Evolutionary conservation across 345 rosid species (phyloP), one percentile per base, ranked within the genome.

Genomic region (Mercurialis annua): DNA sequence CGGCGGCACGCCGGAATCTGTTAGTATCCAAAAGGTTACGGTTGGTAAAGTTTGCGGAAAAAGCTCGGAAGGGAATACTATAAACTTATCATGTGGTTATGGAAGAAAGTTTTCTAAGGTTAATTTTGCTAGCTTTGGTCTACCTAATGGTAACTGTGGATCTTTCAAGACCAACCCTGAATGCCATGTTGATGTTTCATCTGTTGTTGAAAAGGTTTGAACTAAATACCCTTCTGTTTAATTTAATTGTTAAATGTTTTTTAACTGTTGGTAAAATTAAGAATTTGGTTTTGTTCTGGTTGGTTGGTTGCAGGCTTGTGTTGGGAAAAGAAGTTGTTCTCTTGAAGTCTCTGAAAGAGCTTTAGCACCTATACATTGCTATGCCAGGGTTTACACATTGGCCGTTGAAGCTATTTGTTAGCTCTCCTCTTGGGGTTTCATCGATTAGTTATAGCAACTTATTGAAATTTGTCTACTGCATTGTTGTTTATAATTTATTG

Each of bases 61-160:
- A 63, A 85, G 73, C 14, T 67, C 79, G 15, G 78, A 82, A 36
- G 73, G 79, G 15, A 54, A 67, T 65, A 71, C 56, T 5, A 36
- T 86, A 74, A 76, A 81, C 26, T 50, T 86, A 31, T 74, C 87
- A 9, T 86, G 88, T 77, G 81, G 83, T 4, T 79, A 78, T 14
- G 83, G 72, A 36, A 52, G 67, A 21, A 63, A 49, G 0, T 68
- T 86, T 29, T 65, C 87, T 1, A 67, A 78, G 0, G 78, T 86
- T 10, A 71, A 61, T 23, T 88, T 84, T 30, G 84, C 87, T 2
- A 88, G 84, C 69, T 86, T 81, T 51, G 94, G 94, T 18, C 72
- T 71, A 20, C 83, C 85, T 1, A 10, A 14, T 10, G 88, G 88
- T 1, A 31, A 50, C 5, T 82, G 88, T 46, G 87, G 91, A 21